phyloP scores from a whole-genome alignment of 1,139 yeast genomes.

The Yamadazyma mexicana region DNA sequence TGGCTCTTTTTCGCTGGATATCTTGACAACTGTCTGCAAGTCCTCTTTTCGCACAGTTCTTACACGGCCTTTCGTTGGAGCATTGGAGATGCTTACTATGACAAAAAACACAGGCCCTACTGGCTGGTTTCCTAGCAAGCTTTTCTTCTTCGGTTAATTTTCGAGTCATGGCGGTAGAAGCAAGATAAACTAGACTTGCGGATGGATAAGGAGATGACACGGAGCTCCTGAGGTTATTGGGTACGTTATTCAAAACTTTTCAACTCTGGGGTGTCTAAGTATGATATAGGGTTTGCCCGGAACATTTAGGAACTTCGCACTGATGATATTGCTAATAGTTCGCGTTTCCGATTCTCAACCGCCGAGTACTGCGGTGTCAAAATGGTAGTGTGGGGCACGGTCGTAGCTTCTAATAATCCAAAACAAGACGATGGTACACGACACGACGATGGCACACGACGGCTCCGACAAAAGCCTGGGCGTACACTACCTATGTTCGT shows the following conservation, averaged over 20 bases:
- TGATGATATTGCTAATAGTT: background rate
- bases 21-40: conserved; percentile 57
- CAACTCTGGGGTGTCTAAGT: background rate
- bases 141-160: conserved; percentile 55
- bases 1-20: conserved; percentile 58
- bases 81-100: conserved; percentile 74
- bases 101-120: conserved; percentile 70
- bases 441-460: no score
- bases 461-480: no score
- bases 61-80: conserved; percentile 60
- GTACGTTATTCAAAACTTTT: no score
- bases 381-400: no score
- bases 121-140: conserved; percentile 56
- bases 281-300: background rate
- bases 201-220: no score
- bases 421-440: no score
- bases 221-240: no score
- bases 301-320: background rate
- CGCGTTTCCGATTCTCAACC: background rate
- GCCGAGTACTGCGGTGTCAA: no score
- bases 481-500: no score
- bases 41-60: conserved; percentile 64
- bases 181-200: background rate
- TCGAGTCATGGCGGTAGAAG: conserved; percentile 48
- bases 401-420: no score